Conservation (phyloP, 1,284 basidiomycete species). For the Microstroma glucosiphilum region DNA sequence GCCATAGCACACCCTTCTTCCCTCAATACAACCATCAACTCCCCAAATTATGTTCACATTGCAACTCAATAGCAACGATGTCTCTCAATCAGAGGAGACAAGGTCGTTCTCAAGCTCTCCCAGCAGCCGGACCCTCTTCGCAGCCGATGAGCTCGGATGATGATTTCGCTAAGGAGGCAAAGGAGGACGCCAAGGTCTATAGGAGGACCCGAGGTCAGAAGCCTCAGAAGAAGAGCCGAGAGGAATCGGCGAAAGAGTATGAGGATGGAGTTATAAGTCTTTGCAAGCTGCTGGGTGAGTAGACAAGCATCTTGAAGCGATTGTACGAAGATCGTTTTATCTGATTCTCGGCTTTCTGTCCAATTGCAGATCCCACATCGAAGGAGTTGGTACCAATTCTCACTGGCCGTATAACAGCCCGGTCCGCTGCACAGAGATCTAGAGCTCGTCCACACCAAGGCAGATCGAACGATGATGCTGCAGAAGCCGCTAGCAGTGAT, state of each 20-base stretch:
- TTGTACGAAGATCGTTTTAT: no score
- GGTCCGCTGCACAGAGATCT: no score
- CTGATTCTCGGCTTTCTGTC: no score
- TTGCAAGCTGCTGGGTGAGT: slow-evolving; percentile 1
- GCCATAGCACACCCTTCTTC: neutral
- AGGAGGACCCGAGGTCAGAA: neutral
- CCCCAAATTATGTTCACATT: neutral
- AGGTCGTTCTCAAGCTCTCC: neutral
- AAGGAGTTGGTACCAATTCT: no score
- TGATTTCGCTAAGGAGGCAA: slow-evolving; percentile 8
- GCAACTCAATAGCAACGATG: neutral
- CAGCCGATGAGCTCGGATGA: slow-evolving; percentile 1
- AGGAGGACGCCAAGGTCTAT: slow-evolving; percentile 2
- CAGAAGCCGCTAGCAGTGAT: no score
- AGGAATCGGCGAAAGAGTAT: neutral
- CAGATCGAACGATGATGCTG: no score
- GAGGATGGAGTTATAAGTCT: neutral
- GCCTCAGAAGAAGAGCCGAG: neutral
- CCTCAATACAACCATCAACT: neutral
- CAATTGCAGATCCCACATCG: no score
- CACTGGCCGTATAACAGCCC: no score
- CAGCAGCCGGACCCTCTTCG: neutral
- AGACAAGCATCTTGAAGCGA: no score
- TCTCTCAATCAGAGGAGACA: slow-evolving; percentile 1
- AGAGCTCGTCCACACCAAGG: no score